Percentiles rank a stretch among this genome's conserved stretches.
Evolutionary conservation across 2,329 filamentous ascomycete genomes (phyloP).

Genomic region (Penicillium olsonii): DNA sequence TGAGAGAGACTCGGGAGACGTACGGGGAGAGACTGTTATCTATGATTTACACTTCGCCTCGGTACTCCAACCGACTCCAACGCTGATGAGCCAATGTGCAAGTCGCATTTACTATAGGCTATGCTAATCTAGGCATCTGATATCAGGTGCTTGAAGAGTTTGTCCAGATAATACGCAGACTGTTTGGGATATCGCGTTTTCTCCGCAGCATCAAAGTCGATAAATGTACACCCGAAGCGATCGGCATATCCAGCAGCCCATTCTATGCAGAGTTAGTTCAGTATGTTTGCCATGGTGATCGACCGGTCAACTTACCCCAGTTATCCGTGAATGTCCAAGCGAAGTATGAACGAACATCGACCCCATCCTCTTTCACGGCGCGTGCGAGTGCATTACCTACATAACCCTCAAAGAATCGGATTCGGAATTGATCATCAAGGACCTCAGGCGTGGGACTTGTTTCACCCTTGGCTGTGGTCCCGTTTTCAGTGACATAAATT

Average conservation of each 20-base stretch:
- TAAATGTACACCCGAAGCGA: constrained; percentile 74
- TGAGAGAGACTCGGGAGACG: constrained; percentile 17
- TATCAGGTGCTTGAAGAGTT: constrained; percentile 68
- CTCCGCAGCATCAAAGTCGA: constrained; percentile 74
- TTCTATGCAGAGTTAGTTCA: constrained; percentile 45
- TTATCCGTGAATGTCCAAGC: constrained; percentile 77
- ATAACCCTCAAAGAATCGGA: constrained; percentile 73
- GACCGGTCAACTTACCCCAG: constrained; percentile 46
- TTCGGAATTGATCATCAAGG: constrained; percentile 74
- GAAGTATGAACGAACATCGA: constrained; percentile 74
- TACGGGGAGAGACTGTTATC: constrained; percentile 14
- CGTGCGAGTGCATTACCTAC: constrained; percentile 67
- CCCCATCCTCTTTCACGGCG: constrained; percentile 61
- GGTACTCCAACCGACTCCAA: not conserved
- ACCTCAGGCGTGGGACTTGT: constrained; percentile 69
- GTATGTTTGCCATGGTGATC: not conserved
- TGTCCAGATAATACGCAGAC: constrained; percentile 69
- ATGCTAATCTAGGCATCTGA: not conserved
- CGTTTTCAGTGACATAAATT: constrained; percentile 83
- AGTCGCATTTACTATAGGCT: too few relatives aligned
- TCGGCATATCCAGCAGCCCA: constrained; percentile 83
- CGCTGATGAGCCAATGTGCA: too few relatives aligned
- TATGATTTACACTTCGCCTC: not conserved
- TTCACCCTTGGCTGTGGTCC: constrained; percentile 76
- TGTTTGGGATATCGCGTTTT: constrained; percentile 72